Evolutionary conservation across 1,139 yeast genomes (phyloP), one percentile per base, ranked within the genome.

Genomic region (Nematodospora anomalae): DNA sequence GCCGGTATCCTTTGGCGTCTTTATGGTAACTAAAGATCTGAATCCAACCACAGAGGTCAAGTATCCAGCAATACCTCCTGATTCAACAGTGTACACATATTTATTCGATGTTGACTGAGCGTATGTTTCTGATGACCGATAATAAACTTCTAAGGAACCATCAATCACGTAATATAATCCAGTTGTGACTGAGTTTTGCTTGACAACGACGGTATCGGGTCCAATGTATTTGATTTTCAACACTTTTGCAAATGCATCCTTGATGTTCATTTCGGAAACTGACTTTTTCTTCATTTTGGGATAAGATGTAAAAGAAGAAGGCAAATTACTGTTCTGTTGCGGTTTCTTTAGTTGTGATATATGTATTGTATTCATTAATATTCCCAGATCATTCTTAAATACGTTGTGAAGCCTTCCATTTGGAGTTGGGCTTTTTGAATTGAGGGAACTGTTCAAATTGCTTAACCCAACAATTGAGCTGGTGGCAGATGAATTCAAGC

Each of bases 61-160:
- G 52, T 87, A 90, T 0, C 98, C 97, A 0, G 94, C 94, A 13
- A 92, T 60, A 2, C 95, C 95, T 4, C 97, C 97, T 3, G 83
- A 69, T 22, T 72, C 64, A 2, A 88, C 82, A 0, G 79, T 71
- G 49, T 80, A 83, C 2, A 86, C 57, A 43, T 42, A 26, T 48
- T 51, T 30, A 40, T 33, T 38, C 48, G 58, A 11, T 15, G 40
- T 11, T 5, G 36, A 10, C 15, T 35, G 29, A 27, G 60, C 59
- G 22, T 55, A 62, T 3, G 47, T 44, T 26, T 53, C 52, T 22
- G 53, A 53, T 4, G 47, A 42, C 8, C 35, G 41, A 43, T 71
- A 68, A 4, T 74, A 67, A 0, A 85, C 85, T 36, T 84, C 90
- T 28, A 89, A 62, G 6, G 70, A 55, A 2, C 97, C 97, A 40